Evolutionary conservation across 2,329 filamentous ascomycete genomes (phyloP).

Genomic region (Epichloe hybrida): DNA sequence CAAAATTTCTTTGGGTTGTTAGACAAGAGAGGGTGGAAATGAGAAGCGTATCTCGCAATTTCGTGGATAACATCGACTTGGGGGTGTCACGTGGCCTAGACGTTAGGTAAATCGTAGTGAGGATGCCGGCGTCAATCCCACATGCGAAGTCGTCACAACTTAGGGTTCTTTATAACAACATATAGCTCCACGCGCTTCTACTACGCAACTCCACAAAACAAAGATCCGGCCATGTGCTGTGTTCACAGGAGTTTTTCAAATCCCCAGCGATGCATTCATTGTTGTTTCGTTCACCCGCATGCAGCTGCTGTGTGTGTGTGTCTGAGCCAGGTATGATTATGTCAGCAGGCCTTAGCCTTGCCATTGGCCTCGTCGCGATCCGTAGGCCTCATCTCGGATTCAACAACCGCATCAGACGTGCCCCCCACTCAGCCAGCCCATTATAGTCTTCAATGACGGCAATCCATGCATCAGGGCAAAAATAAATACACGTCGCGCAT

Average conservation of each 20-base stretch:
- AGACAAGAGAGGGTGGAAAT: not conserved
- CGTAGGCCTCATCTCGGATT: not conserved
- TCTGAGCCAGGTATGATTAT: slow-evolving; percentile 1
- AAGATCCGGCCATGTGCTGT: not conserved
- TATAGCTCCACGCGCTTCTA: not conserved
- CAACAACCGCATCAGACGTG: not conserved
- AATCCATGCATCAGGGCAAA: not conserved
- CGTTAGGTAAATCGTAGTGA: too few species aligned
- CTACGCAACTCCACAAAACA: not conserved
- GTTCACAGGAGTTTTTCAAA: not conserved
- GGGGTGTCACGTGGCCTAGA: too few species aligned
- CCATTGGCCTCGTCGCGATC: slow-evolving; percentile 2
- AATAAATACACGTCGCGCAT: not conserved
- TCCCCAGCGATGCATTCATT: not conserved
- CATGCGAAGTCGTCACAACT: too few species aligned
- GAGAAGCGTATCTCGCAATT: not conserved
- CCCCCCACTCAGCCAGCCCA: not conserved
- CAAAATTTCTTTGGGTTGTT: not conserved
- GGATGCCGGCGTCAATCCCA: not conserved
- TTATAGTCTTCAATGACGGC: not conserved
- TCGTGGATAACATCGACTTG: not conserved
- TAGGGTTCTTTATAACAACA: not conserved
- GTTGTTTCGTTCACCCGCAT: not conserved
- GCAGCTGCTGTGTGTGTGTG: not conserved
- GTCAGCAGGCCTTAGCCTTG: slow-evolving; percentile 1